Evolutionary conservation across 805 yeast species (phyloP), one percentile per base, ranked within the genome.

Genomic region (Ogataea saltuana): DNA sequence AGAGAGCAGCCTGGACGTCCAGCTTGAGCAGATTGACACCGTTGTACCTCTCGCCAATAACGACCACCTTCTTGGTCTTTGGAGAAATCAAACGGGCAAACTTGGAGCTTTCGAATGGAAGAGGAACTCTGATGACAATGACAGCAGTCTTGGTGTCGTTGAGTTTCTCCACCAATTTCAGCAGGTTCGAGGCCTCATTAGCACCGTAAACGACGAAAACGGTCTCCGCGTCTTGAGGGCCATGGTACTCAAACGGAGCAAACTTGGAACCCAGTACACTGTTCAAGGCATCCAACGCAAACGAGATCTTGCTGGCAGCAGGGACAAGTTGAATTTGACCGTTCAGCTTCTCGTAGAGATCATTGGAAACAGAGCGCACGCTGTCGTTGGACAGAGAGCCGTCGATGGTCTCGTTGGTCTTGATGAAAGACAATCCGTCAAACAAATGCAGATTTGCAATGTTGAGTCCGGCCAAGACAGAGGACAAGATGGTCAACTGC

Each of bases 171-270:
- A 82, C 68, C 21, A 75, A 70, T 20, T 68, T 63, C 36, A 75
- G 55, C 30, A 86, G 72, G 43, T 78, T 65, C 9, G 79, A 70
- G 13, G 84, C 68, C 60, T 85, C 89, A 32, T 75, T 65, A 30
- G 93, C 72, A 18, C 96, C 95, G 51, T 85, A 81, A n/a, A 82
- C 72, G 25, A 89, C 91, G 61, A 86, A 82, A n/a, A 90, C 86
- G 18, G 84, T 78, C 33, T 77, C 78, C 7, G 96, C 83, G 42
- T 71, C 64, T 8, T 62, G 60, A 41, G 71, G 70, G 41, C 97
- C 97, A 46, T 61, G 67, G 65, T 83, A 88, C 63, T 86, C 88
- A 57, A 86, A 85, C 20, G 83, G 79, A 36, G 72, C 64, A 59
- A 78, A 78, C 13, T 63, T 48, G 12, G 84, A 70, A 26, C 81